These are phyloP conservation scores for Euphorbia pulcherrima DNA, from an alignment of 345 rosid species.

Conservation along the genomic window DNA sequence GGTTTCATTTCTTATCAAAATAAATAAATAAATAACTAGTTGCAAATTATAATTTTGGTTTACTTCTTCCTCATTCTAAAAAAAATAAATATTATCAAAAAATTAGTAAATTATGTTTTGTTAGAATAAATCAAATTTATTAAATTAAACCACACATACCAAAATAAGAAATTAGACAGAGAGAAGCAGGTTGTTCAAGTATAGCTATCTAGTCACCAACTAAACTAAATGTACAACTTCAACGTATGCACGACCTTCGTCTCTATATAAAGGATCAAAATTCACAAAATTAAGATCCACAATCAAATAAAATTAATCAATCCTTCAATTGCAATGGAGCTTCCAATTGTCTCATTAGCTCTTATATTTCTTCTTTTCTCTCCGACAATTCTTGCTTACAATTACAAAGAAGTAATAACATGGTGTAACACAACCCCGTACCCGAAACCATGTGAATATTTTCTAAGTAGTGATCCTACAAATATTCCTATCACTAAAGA, in stretches of 20 bases:
- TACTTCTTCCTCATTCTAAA: background rate
- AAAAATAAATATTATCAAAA: background rate
- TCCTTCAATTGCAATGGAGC: constrained; percentile 33
- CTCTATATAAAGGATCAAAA: constrained; percentile 20
- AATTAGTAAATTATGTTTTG: no score
- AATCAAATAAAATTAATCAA: background rate
- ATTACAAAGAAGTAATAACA: constrained; percentile 7
- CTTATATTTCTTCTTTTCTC: constrained; percentile 29
- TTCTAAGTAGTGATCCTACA: constrained; percentile 20
- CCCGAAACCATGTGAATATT: constrained; percentile 37
- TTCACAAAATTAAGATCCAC: background rate
- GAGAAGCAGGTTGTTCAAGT: constrained; percentile 12
- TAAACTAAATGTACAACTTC: background rate
- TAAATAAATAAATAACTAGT: background rate
- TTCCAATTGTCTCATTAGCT: constrained; percentile 20
- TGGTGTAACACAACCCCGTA: constrained; percentile 42
- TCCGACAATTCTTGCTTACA: constrained; percentile 14
- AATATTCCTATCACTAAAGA: constrained; percentile 19
- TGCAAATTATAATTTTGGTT: background rate
- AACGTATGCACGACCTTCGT: background rate
- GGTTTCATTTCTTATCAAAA: background rate
- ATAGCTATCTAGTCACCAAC: background rate
- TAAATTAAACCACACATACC: background rate
- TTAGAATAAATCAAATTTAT: background rate
- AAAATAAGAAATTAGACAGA: background rate